Evolutionary conservation across 176 grass and related monocot species (phyloP), one percentile per base, ranked within the genome.

Genomic region (Elymus sibiricus): DNA sequence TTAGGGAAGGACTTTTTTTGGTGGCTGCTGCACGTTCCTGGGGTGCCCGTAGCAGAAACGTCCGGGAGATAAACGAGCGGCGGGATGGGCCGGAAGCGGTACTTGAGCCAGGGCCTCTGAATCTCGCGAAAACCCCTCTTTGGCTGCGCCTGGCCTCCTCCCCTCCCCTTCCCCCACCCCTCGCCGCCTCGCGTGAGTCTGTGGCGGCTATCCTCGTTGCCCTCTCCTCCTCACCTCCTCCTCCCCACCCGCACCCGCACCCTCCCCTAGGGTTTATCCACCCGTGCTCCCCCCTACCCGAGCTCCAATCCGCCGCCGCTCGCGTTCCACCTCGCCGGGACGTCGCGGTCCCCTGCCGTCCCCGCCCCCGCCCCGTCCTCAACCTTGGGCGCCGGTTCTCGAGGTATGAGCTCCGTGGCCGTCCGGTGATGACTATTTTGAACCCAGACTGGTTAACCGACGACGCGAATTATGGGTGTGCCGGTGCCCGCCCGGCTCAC

Each of bases 51-150:
- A 90, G 85, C 89, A 76, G 24, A 86, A 75, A 38, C 2, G 43
- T 76, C 44, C 0, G 16, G 40, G 42, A 64, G 43, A 82, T 27
- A 74, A 88, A 88, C 88, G 76, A 89, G 89, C 90, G 88, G 84
- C 77, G 49, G 49, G 84, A 92, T 90, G 92, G 79, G 76, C 73
- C 86, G 76, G 90, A 64, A 82, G 84, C 65, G 83, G 80, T 87
- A 92, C 94, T 89, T 93, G 92, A 93, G 82, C 86, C 93, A 93
- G 91, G 85, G 89, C 91, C 80, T 89, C 80, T 60, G 82, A 58
- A 74, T 85, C 65, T 56, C 82, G 60, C 71, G 58, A 82, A 91
- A 98, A 92, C 88, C 85, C 67, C 82, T 88, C 46, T 49, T 47
- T 47, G 42, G 70, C 24, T 58, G 17, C 55, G 11, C 74, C 40